phyloP scores from a whole-genome alignment of 345 rosid genomes.

The Citrus australasica region DNA sequence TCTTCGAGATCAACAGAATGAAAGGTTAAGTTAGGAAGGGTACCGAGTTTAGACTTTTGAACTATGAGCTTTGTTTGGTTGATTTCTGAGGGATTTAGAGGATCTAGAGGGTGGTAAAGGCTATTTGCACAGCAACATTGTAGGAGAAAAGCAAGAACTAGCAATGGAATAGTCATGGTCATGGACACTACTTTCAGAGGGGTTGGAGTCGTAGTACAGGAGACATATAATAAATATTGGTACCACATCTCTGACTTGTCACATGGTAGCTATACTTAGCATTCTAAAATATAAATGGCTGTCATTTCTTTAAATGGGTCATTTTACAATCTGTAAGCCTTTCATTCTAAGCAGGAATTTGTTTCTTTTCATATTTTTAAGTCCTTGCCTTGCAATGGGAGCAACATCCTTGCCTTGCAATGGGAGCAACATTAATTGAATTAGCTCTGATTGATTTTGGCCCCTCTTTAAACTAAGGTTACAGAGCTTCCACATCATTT shows the following conservation, averaged over 20 bases:
- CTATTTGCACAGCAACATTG: constrained; percentile 21
- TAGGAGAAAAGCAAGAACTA: constrained; percentile 29
- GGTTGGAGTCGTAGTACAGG: constrained; percentile 12
- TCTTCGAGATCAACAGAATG: constrained; percentile 72
- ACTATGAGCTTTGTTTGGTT: constrained; percentile 42
- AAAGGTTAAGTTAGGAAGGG: constrained; percentile 44
- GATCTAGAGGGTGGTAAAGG: constrained; percentile 65
- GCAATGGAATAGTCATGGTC: constrained; percentile 35
- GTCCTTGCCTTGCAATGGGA: constrained; percentile 23
- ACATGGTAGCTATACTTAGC: not conserved
- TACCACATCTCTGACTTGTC: not conserved
- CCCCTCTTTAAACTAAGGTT: not conserved
- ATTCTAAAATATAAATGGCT: not conserved
- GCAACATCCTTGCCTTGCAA: constrained; percentile 32
- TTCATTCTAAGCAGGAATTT: constrained; percentile 5
- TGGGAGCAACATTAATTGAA: constrained; percentile 24
- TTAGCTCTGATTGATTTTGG: constrained; percentile 14
- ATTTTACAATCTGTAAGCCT: constrained; percentile 10
- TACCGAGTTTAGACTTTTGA: constrained; percentile 33
- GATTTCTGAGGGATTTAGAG: constrained; percentile 55
- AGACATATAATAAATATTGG: not conserved
- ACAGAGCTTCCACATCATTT: not conserved
- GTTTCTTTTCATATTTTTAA: not conserved
- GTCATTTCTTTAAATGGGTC: not conserved
- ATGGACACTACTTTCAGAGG: constrained; percentile 25